A percentile compares a stretch with the other conserved stretches of the same genome.
Evolutionary conservation across 1,284 basidiomycete genomes (phyloP).

Genomic region (Sporisorium sorghi): DNA sequence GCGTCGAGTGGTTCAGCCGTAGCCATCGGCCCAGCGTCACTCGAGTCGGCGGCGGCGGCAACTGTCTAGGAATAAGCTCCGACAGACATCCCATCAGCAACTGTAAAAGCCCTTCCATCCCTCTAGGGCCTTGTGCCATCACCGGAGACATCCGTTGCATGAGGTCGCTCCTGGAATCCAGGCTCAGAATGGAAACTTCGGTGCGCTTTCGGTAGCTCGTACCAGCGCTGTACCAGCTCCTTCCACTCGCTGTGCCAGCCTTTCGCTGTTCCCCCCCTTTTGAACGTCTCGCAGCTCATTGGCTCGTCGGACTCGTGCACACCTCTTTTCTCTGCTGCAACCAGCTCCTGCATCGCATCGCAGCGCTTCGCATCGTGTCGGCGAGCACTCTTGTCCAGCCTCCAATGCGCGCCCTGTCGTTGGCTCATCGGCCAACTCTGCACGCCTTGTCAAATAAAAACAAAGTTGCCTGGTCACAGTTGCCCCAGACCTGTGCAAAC

Average conservation of each 20-base stretch:
- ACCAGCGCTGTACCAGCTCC: too few species aligned
- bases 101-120: background rate
- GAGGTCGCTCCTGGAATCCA: too few species aligned
- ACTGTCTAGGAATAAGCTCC: background rate
- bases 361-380: too few species aligned
- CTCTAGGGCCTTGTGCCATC: background rate
- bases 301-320: too few species aligned
- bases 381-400: background rate
- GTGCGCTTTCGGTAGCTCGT: too few species aligned
- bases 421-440: background rate
- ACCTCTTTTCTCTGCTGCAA: background rate
- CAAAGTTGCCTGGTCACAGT: background rate
- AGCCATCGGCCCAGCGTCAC: background rate
- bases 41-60: constrained; percentile 1
- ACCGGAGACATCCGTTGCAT: background rate
- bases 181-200: too few species aligned
- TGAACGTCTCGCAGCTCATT: too few species aligned
- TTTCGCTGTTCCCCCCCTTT: too few species aligned
- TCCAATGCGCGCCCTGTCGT: background rate
- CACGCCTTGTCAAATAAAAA: background rate
- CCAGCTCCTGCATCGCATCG: background rate
- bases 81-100: background rate
- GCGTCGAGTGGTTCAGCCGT: background rate
- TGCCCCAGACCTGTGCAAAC: background rate
- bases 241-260: too few species aligned